Evolutionary conservation across 2,329 filamentous ascomycete species (phyloP), one percentile per base, ranked within the genome.

Genomic region (Orbilia oligospora): DNA sequence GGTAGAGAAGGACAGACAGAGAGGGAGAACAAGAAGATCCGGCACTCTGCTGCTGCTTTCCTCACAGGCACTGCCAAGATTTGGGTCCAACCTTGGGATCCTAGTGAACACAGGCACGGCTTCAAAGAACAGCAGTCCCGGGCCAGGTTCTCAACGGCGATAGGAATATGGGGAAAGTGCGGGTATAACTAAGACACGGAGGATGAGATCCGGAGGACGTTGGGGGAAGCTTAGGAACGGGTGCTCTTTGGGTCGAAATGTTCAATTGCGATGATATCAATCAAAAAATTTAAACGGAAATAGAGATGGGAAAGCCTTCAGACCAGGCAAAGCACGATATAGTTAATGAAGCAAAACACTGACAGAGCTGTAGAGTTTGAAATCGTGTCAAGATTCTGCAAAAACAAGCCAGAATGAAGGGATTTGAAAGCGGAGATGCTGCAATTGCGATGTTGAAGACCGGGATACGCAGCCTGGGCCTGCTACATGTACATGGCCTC

Each of bases 81-180:
- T 72, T 27, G 51, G 63, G 16, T 58, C 38, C 44, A 65, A 71
- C 72, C 56, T 61, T 72, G 51, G 70, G 70, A 67, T 51, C 73
- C 67, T 68, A 33, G 67, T 63, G 73, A 66, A 36, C 30, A 71
- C 65, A 68, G 61, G 46, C 58, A 76, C 67, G 51, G 53, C 61
- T 49, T 71, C 38, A 68, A 53, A 41, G 48, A 58, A 30, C 61
- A 71, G 71, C 44, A 46, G 67, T 41, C 49, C 66, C 65, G 56
- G 70, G 66, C 51, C 55, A 66, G 64, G 46, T 61, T 71, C 51
- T 65, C 48, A 56, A 36, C 24, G 53, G 56, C 6, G 56, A 44
- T 44, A n/a, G 14, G 36, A 30, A 44, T 41, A 77, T 77, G 53
- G 48, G 73, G 67, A 44, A 71, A 77, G 67, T 77, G 73, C 67